These are phyloP conservation scores for Trichoderma simmonsii DNA, from an alignment of 2,329 filamentous ascomycete genomes.

Conservation along the genomic window DNA sequence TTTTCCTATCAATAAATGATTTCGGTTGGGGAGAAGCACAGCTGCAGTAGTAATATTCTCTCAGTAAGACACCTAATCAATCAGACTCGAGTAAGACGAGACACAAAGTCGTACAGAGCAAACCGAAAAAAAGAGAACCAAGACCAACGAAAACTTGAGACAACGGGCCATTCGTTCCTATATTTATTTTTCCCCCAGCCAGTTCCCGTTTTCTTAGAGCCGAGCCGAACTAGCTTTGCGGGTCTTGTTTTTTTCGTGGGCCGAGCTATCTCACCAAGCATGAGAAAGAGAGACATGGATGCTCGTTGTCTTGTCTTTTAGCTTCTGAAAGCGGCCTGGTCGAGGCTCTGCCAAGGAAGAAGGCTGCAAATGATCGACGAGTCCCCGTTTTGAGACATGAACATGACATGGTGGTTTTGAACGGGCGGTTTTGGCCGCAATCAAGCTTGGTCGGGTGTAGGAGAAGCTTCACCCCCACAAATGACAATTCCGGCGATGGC, in stretches of 20 bases:
- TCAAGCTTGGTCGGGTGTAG: not conserved
- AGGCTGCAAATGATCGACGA: not conserved
- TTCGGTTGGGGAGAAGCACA: not conserved
- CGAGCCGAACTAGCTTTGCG: conserved; percentile 2
- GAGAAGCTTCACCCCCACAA: not conserved
- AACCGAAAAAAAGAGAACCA: not conserved
- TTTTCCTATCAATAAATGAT: not conserved
- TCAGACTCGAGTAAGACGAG: not conserved
- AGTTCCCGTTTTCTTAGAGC: not conserved
- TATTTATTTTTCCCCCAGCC: not conserved
- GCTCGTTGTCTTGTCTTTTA: not conserved
- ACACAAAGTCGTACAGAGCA: not conserved
- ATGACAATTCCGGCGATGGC: not conserved
- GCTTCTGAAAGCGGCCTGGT: conserved; percentile 10
- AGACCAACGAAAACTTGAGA: not conserved
- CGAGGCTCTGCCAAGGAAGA: not conserved
- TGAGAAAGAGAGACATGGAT: not conserved
- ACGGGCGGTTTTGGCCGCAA: not conserved
- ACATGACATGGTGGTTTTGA: not conserved
- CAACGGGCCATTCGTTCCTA: not conserved
- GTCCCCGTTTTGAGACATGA: not conserved
- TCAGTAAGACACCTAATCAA: not conserved
- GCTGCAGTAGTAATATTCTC: not conserved
- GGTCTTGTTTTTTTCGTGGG: not conserved
- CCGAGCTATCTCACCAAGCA: not conserved